Conservation (phyloP, 1,284 basidiomycete genomes). For the Cryptococcus maquisensis region DNA sequence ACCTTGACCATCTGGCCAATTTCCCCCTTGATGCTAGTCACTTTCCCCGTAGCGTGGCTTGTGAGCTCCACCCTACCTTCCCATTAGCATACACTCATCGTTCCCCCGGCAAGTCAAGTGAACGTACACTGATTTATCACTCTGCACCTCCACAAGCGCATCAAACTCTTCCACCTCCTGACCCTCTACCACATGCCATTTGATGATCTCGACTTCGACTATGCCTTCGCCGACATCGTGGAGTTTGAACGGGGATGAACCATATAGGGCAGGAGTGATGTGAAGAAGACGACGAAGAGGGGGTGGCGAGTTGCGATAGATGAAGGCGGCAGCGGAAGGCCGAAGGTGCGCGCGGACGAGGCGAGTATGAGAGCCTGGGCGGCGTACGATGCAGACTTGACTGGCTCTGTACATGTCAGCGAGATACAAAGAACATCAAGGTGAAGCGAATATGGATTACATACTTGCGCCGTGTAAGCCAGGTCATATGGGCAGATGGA, state of each 20-base stretch:
- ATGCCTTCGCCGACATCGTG: constrained; percentile 89
- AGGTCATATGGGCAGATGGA: no score
- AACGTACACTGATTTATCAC: constrained; percentile 64
- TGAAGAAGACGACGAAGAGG: not conserved
- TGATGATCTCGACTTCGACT: constrained; percentile 83
- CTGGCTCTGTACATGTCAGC: no score
- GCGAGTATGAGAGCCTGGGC: no score
- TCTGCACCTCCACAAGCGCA: constrained; percentile 85
- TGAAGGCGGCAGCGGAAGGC: no score
- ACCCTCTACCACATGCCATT: constrained; percentile 69
- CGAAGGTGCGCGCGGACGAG: no score
- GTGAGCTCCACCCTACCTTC: not conserved
- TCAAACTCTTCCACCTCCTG: constrained; percentile 73
- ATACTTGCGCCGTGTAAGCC: no score
- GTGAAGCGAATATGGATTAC: no score
- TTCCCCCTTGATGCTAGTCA: constrained; percentile 68
- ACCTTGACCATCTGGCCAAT: constrained; percentile 86
- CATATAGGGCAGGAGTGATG: not conserved
- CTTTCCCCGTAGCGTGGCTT: constrained; percentile 68
- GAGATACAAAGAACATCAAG: no score
- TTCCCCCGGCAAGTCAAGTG: not conserved
- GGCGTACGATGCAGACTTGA: no score
- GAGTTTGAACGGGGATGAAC: constrained; percentile 63
- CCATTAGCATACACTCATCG: not conserved
- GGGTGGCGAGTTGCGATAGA: no score